Evolutionary conservation across 2,329 filamentous ascomycete genomes (phyloP).

Genomic region (Chlorencoelia australis): DNA sequence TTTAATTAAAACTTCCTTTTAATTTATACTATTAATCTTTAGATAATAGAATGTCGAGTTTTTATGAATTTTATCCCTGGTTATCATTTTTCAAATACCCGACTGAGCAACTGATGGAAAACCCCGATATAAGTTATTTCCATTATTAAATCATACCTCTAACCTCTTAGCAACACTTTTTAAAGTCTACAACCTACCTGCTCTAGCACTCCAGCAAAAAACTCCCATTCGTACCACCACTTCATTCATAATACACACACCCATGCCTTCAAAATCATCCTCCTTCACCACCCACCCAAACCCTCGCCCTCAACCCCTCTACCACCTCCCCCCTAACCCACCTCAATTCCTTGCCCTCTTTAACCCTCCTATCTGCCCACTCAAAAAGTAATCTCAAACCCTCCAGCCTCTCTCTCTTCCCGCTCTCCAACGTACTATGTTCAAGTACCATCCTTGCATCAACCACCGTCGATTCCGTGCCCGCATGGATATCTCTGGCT

Average conservation of each 20-base stretch:
- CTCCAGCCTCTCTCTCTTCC: constrained; percentile 46
- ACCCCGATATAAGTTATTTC: too few species aligned
- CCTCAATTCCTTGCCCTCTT: constrained; percentile 32
- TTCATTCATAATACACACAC: constrained; percentile 6
- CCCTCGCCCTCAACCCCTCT: constrained; percentile 40
- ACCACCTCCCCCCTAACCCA: constrained; percentile 49
- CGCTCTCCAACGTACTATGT: constrained; percentile 34
- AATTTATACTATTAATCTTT: too few species aligned
- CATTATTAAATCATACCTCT: too few species aligned
- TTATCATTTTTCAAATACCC: too few species aligned
- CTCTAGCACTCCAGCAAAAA: too few species aligned
- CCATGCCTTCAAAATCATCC: not conserved
- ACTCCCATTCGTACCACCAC: not conserved
- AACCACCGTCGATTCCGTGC: constrained; percentile 47
- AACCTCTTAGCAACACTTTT: too few species aligned
- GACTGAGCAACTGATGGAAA: too few species aligned
- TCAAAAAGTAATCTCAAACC: constrained; percentile 54
- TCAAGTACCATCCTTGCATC: constrained; percentile 51
- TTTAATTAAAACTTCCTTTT: too few species aligned
- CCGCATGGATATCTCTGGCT: constrained; percentile 35
- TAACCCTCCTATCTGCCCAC: constrained; percentile 46
- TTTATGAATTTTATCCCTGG: too few species aligned
- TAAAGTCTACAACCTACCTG: too few species aligned
- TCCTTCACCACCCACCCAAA: constrained; percentile 32
- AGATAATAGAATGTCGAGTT: too few species aligned